These are phyloP conservation scores for Debaryomycetaceae sp. DNA, from an alignment of 1,139 yeast species.

Conservation along the genomic window DNA sequence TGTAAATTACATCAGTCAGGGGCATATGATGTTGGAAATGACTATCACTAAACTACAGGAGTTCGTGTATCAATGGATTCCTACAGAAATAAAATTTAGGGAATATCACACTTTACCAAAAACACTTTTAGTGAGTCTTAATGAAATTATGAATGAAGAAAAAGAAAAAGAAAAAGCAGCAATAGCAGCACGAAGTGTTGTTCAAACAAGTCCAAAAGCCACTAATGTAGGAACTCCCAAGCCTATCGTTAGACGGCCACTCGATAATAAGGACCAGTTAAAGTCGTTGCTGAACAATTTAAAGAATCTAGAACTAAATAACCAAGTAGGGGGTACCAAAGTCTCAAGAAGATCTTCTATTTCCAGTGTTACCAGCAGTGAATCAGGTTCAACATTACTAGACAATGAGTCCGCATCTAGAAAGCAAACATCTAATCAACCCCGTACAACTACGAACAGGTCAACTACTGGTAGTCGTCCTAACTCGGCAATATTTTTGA, in stretches of 20 bases:
- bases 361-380: slow-evolving; percentile 23
- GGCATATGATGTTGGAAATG: slow-evolving; percentile 22
- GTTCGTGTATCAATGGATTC: slow-evolving; percentile 35
- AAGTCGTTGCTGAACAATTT: neutral
- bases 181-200: neutral
- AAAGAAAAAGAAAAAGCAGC: neutral
- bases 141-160: neutral
- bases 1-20: slow-evolving; percentile 33
- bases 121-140: slow-evolving; percentile 14
- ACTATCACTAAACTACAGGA: slow-evolving; percentile 26
- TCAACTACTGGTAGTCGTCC: slow-evolving; percentile 19
- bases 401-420: slow-evolving; percentile 10
- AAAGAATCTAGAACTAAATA: neutral
- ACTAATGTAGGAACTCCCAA: neutral
- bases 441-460: slow-evolving; percentile 13
- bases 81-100: slow-evolving; percentile 37
- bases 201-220: neutral
- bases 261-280: slow-evolving; percentile 11
- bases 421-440: slow-evolving; percentile 17
- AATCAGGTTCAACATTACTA: neutral
- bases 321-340: slow-evolving; percentile 7
- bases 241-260: neutral
- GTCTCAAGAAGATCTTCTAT: slow-evolving; percentile 27
- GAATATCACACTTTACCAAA: slow-evolving; percentile 30
- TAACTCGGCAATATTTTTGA: slow-evolving; percentile 25